Conservation (phyloP, 441 rosid species). For the Eruca vesicaria region DNA sequence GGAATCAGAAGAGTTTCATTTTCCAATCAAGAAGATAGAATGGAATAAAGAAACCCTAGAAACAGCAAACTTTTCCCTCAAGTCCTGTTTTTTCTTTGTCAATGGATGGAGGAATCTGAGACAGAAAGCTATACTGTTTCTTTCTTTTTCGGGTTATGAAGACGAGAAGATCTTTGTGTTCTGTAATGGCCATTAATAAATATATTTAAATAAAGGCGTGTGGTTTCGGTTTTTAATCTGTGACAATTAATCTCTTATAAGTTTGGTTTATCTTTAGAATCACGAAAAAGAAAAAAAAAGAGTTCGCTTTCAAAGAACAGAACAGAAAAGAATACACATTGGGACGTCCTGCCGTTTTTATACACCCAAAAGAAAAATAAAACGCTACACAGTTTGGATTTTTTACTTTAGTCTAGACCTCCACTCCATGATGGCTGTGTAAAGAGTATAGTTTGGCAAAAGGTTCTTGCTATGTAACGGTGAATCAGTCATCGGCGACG, state of each 20-base stretch:
- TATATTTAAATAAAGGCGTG: background rate
- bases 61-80: constrained; percentile 16
- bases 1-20: constrained; percentile 4
- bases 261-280: background rate
- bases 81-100: background rate
- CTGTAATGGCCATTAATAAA: background rate
- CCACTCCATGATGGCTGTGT: constrained; percentile 78
- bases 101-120: constrained; percentile 11
- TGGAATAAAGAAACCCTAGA: constrained; percentile 14
- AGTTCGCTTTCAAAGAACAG: background rate
- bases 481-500: constrained; percentile 71
- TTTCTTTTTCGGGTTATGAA: constrained; percentile 6
- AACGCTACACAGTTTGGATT: constrained; percentile 10
- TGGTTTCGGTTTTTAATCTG: background rate
- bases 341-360: constrained; percentile 17
- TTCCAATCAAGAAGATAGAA: background rate
- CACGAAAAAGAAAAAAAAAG: background rate
- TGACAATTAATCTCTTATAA: background rate
- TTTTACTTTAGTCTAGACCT: constrained; percentile 40
- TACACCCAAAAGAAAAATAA: background rate
- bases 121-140: constrained; percentile 16
- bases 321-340: background rate
- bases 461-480: constrained; percentile 56
- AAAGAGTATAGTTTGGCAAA: constrained; percentile 71
- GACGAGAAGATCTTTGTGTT: background rate